These are phyloP conservation scores for Davidsoniella neocaledoniae DNA, from an alignment of 2,329 filamentous ascomycete genomes.

Conservation along the genomic window DNA sequence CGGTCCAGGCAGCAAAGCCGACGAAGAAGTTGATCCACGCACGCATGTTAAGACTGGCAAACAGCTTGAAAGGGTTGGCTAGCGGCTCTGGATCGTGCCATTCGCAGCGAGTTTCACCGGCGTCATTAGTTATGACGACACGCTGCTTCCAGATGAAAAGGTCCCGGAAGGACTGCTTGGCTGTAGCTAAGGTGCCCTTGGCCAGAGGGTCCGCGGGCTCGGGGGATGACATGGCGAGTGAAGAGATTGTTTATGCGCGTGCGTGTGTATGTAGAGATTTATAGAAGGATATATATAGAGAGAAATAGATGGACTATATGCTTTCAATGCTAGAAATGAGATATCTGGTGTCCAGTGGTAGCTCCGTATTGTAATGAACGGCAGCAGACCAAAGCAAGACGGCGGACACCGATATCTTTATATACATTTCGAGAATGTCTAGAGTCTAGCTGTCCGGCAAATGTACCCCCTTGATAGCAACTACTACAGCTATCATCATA, in stretches of 20 bases:
- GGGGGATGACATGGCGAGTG: neutral
- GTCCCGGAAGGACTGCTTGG: conserved; percentile 45
- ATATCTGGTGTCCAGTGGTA: too few relatives aligned
- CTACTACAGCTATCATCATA: too few relatives aligned
- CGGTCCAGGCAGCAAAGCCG: conserved; percentile 60
- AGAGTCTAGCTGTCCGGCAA: too few relatives aligned
- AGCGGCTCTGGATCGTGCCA: conserved; percentile 52
- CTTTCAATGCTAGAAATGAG: too few relatives aligned
- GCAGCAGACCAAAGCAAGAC: too few relatives aligned
- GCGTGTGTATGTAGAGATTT: too few relatives aligned
- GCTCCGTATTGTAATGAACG: too few relatives aligned
- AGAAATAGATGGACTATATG: too few relatives aligned
- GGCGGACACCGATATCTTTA: too few relatives aligned
- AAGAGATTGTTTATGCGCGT: conserved; percentile 9
- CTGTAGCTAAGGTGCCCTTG: conserved; percentile 45
- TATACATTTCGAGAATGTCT: too few relatives aligned
- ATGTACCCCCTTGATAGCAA: too few relatives aligned
- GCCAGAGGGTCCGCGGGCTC: conserved; percentile 50
- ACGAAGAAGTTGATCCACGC: conserved; percentile 66
- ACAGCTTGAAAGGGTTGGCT: conserved; percentile 52
- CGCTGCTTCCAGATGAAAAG: conserved; percentile 62
- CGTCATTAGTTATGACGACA: conserved; percentile 46
- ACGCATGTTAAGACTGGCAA: conserved; percentile 43
- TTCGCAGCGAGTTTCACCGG: conserved; percentile 48
- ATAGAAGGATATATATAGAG: too few relatives aligned